phyloP scores from a whole-genome alignment of 345 rosid genomes.

The Balakata baccata region DNA sequence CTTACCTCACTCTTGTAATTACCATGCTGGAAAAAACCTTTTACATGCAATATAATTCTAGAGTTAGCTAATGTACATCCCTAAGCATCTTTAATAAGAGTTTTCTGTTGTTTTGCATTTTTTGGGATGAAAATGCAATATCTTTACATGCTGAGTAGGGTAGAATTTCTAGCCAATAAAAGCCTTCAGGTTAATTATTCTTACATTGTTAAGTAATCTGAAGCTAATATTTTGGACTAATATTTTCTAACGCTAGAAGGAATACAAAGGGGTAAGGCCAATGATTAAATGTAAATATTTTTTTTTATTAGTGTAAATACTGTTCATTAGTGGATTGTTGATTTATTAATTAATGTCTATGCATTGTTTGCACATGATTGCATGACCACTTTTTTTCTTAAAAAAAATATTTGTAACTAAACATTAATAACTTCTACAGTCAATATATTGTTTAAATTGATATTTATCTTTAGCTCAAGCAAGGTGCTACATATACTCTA shows the following conservation, averaged over 20 bases:
- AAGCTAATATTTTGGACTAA: not conserved
- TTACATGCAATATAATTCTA: not conserved
- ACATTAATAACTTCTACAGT: no score
- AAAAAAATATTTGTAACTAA: no score
- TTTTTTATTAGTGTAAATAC: no score
- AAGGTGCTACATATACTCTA: no score
- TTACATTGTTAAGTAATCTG: not conserved
- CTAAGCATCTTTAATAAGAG: not conserved
- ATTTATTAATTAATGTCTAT: no score
- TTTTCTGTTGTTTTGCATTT: not conserved
- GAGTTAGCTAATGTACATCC: not conserved
- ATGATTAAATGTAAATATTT: not conserved
- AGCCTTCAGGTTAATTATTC: not conserved
- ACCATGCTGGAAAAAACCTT: not conserved
- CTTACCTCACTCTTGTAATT: not conserved
- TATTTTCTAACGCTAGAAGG: not conserved
- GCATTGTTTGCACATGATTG: no score
- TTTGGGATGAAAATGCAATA: not conserved
- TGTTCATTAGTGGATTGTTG: no score
- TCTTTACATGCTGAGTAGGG: not conserved
- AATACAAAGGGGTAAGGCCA: not conserved
- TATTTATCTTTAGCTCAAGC: no score
- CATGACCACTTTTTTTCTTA: no score
- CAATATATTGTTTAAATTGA: no score
- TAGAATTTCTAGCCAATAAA: not conserved